Base-by-base conservation (phyloP, 2,329 filamentous ascomycete genomes). In the Verticillium longisporum region DNA sequence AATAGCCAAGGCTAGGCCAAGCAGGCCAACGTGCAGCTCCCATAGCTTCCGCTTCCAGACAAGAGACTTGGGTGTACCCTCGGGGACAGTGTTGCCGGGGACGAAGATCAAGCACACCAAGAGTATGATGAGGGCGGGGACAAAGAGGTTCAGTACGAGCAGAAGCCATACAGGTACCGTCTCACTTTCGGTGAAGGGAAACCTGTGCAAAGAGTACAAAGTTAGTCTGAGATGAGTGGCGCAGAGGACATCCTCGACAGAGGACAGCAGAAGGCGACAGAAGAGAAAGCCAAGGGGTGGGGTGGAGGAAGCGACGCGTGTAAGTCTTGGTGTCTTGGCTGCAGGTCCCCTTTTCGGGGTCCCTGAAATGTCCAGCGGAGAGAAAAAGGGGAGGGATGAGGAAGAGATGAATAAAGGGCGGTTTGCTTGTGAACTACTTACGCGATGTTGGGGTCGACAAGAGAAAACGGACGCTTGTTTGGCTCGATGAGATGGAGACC, bases 1-100 rank as follows among this genome's bases (percentile, higher is more conserved):
- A 10, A 92, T 78, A 2, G 90, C 86, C 18, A 97, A 79, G 1
- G 81, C 90, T 2, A 97, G 81, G 0, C 93, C 93, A 68, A 97
- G 85, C 86, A 89, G 91, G 62, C 91, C 92, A 2, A 86, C 87
- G 71, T 97, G 92, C 72, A 91, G 87, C 73, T 97, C 93, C 92
- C 94, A 97, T 1, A 97, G 73, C 76, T 95, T 97, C 66, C 91
- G 84, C 71, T 84, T 85, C 87, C 91, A 92, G 55, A 93, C 80
- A 60, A 91, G 75, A 4, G 81, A 74, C 65, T 81, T 82, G 1
- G 90, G 86, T 0, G 88, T 87, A 21, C 82, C 80, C 53, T 79
- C 79, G 15, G 84, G 82, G 1, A 88, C 86, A 1, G 87, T 88
- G 6, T 84, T 82, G 3, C 90, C 91, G 1, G 92, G 92, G 1